Evolutionary conservation across 331 rosid species (phyloP), one percentile per base, ranked within the genome.

Genomic region (Rhamnella rubrinervis): DNA sequence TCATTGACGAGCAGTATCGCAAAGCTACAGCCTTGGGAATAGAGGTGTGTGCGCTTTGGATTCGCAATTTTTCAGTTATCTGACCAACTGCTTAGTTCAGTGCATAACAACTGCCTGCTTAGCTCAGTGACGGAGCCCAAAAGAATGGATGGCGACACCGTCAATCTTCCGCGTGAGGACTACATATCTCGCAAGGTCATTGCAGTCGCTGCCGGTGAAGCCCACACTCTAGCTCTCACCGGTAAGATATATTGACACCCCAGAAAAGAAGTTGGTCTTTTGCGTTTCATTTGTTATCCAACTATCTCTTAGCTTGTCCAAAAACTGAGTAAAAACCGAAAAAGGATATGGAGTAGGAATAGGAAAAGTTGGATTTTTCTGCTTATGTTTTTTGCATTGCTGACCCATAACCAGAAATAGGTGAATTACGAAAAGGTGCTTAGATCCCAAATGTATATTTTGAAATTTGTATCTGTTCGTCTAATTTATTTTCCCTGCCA

Each of bases 171-270:
- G 5, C 58, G 23, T 12, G 47, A 82, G 63, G 71, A 68, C 73
- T 31, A 74, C 58, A 59, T 40, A 44, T 55, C 86, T 17, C 71
- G 41, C 1, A 83, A 86, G 67, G 84, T 83, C 25, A 79, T 81
- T 23, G 75, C 84, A 21, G 59, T 85, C 57, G 80, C 86, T 38
- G 83, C 93, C 16, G 97, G 93, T 46, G 97, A 91, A 78, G 85
- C 96, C 26, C 97, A 91, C 89, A 85, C 89, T 59, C 87, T 91
- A 23, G 66, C 84, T 77, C 91, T 88, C 41, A 80, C 93, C 2
- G 93, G 96, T 87, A 77, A 72, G 28, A 40, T 21, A 21, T 57
- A 6, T 6, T 15, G 31, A 47, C 35, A 52, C 28, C 40, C 25
- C 37, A 16, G 17, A 19, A 16, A 16, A 52, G 21, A 16, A 6